Percentiles rank a stretch among this genome's conserved stretches.
These are phyloP conservation scores for Hymenoscyphus fraxineus DNA, from an alignment of 2,329 filamentous ascomycete species.

Conservation along the genomic window DNA sequence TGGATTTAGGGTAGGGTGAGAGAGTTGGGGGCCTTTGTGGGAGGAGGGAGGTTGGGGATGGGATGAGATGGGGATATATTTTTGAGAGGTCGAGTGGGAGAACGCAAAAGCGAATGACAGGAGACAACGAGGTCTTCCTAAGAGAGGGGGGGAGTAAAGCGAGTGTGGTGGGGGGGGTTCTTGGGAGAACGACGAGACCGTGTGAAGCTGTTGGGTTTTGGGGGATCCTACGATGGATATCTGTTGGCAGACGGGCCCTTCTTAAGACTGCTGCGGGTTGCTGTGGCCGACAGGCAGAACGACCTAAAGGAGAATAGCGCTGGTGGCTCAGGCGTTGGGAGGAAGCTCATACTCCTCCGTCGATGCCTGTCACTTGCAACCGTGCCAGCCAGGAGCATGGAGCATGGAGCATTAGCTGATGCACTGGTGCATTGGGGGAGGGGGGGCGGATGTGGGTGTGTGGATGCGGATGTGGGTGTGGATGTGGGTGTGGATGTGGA, in stretches of 20 bases:
- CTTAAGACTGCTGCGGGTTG: slow-evolving; percentile 27
- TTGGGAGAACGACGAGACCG: slow-evolving; percentile 14
- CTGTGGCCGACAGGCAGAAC: slow-evolving; percentile 27
- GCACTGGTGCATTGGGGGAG: slow-evolving; percentile 5
- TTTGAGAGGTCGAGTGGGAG: slow-evolving; percentile 2
- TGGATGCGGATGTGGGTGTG: not conserved
- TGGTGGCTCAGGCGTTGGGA: slow-evolving; percentile 11
- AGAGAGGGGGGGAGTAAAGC: slow-evolving; percentile 34
- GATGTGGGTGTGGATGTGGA: not conserved
- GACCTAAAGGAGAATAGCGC: slow-evolving; percentile 15
- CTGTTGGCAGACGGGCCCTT: slow-evolving; percentile 28
- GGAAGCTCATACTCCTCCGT: slow-evolving; percentile 4
- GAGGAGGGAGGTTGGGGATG: not conserved
- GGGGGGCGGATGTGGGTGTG: not conserved
- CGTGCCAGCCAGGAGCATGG: slow-evolving; percentile 1
- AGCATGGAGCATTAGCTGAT: not conserved
- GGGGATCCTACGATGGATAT: slow-evolving; percentile 22
- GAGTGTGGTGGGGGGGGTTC: slow-evolving; percentile 29
- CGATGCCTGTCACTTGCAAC: not conserved
- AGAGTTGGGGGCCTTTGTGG: not conserved
- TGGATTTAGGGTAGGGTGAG: not conserved
- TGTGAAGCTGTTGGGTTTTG: slow-evolving; percentile 11
- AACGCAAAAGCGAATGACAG: slow-evolving; percentile 64
- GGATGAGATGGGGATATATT: not conserved
- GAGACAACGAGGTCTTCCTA: slow-evolving; percentile 72